Conservation (phyloP, 148 eudicot genomes). For the Diospyros kaki region DNA sequence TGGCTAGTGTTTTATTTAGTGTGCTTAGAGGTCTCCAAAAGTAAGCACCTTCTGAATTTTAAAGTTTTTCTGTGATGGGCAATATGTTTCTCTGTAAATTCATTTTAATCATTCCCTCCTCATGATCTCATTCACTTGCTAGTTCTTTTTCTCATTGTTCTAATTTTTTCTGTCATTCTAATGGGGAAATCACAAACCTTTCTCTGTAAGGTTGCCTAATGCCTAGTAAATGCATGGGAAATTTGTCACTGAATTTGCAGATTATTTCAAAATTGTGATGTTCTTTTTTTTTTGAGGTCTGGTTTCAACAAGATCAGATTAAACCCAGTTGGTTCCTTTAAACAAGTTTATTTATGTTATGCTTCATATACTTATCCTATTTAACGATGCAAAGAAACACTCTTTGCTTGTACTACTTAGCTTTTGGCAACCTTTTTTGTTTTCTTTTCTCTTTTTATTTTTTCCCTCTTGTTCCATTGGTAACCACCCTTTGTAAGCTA, state of each 20-base stretch:
- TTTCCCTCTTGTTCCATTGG: background rate
- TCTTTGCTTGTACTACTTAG: background rate
- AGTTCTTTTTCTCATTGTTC: background rate
- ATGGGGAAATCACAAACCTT: too few relatives aligned
- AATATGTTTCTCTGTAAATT: background rate
- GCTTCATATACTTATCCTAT: background rate
- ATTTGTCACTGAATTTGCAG: background rate
- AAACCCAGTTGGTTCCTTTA: background rate
- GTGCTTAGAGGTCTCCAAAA: background rate
- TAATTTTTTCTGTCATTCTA: background rate
- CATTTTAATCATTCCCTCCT: too few relatives aligned
- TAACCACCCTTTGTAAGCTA: background rate
- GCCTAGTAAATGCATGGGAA: background rate
- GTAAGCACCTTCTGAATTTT: background rate
- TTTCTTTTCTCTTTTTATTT: too few relatives aligned
- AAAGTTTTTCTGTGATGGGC: background rate
- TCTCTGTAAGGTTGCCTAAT: too few relatives aligned
- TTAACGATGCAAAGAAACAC: background rate
- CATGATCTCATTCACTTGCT: background rate
- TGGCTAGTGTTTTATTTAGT: background rate
- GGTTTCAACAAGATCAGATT: too few relatives aligned
- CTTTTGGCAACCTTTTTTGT: background rate
- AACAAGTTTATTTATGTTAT: background rate
- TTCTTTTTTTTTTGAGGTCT: background rate
- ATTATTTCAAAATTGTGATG: background rate